These are phyloP conservation scores for Vitis hybrid DNA, from an alignment of 177 flowering plant species.

Conservation along the genomic window DNA sequence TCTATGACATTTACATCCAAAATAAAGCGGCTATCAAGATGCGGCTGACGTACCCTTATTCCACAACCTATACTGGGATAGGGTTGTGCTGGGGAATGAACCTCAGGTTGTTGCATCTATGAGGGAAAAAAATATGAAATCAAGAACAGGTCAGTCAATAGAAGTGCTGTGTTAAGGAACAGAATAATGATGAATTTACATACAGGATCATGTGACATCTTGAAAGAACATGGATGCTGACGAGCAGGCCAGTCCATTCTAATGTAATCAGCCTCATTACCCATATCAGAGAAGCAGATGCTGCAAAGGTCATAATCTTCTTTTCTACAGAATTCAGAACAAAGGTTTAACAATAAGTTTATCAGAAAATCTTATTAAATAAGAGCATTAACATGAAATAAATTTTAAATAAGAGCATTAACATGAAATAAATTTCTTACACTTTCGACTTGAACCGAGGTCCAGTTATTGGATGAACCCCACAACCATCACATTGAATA, in stretches of 20 bases:
- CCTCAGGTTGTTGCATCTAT: conserved; percentile 16
- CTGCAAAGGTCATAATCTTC: conserved; percentile 80
- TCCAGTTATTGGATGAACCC: conserved; percentile 57
- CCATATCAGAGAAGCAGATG: conserved; percentile 59
- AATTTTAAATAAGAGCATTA: background rate
- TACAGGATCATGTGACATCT: conserved; percentile 34
- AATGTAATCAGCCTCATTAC: conserved; percentile 62
- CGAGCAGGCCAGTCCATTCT: conserved; percentile 59
- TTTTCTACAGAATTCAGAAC: conserved; percentile 40
- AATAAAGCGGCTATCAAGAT: conserved; percentile 64
- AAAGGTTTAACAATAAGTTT: background rate
- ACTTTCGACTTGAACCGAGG: conserved; percentile 69
- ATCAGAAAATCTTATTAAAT: background rate
- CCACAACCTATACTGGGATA: conserved; percentile 21
- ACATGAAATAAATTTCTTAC: conserved; percentile 39
- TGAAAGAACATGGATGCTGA: conserved; percentile 23
- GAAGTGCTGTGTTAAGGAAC: background rate
- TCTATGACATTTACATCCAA: conserved; percentile 70
- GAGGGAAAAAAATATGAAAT: conserved; percentile 1
- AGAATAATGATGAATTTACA: conserved; percentile 7
- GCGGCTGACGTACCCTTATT: conserved; percentile 20
- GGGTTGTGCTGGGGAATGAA: conserved; percentile 12
- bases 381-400: background rate
- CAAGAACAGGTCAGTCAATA: background rate
- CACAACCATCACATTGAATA: conserved; percentile 69